These are phyloP conservation scores for Sugiyamaella paludigena DNA, from an alignment of 1,139 yeast species.

Conservation along the genomic window DNA sequence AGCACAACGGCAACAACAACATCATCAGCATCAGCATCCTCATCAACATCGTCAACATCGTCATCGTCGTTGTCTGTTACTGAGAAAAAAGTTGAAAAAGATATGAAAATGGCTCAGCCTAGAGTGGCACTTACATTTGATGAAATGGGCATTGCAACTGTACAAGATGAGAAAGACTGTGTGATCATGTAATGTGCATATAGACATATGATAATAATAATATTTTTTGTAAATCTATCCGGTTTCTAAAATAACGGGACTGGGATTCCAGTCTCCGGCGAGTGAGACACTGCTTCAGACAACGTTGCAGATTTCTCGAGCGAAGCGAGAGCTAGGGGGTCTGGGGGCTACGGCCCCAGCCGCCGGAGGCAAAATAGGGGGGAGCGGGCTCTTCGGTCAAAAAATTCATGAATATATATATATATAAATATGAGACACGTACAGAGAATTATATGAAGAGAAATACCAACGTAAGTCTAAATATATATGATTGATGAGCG, in stretches of 20 bases:
- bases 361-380: too few relatives aligned
- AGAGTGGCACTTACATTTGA: conserved; percentile 59
- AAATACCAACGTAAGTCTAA: neutral
- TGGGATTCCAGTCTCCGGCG: too few relatives aligned
- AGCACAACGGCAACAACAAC: conserved; percentile 1
- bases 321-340: too few relatives aligned
- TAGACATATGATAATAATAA: neutral
- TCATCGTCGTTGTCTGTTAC: too few relatives aligned
- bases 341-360: too few relatives aligned
- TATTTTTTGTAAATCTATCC: neutral
- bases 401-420: too few relatives aligned
- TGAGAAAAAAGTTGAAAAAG: too few relatives aligned
- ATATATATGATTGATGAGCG: neutral
- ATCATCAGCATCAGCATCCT: neutral
- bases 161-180: conserved; percentile 33
- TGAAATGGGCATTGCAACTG: conserved; percentile 35
- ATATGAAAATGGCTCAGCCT: conserved; percentile 3
- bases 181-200: conserved; percentile 28
- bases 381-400: too few relatives aligned
- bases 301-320: too few relatives aligned
- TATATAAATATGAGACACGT: neutral
- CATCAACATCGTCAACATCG: neutral
- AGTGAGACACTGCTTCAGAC: too few relatives aligned
- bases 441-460: neutral
- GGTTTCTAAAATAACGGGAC: too few relatives aligned